Evolutionary conservation across 1,284 basidiomycete genomes (phyloP).

Genomic region (Malassezia furfur): DNA sequence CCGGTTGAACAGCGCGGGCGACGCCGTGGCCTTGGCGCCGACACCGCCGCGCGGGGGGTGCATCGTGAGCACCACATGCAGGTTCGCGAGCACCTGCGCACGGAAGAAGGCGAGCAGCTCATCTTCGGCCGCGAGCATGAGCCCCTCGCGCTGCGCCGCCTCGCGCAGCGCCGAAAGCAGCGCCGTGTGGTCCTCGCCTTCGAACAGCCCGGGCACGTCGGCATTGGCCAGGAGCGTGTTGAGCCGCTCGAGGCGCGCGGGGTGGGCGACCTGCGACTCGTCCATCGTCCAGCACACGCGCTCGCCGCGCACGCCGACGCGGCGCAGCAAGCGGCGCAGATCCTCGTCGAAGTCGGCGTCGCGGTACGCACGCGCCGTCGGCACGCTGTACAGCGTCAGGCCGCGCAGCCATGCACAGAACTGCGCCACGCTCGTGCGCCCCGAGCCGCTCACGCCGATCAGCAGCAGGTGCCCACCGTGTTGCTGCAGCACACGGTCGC

Average conservation of each 20-base stretch:
- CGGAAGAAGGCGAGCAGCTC: conserved; percentile 41
- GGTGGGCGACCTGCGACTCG: conserved; percentile 95
- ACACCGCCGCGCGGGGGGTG: conserved; percentile 93
- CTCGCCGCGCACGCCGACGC: conserved; percentile 93
- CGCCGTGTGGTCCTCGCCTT: conserved; percentile 76
- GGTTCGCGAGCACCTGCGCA: conserved; percentile 30
- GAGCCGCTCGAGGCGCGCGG: conserved; percentile 97
- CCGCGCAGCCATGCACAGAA: conserved; percentile 99
- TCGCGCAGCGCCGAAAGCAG: conserved; percentile 98
- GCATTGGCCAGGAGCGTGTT: conserved; percentile 97
- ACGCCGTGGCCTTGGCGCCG: conserved; percentile 88
- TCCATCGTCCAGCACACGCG: conserved; percentile 99
- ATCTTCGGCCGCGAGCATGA: conserved; percentile 96
- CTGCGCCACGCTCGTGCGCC: conserved; percentile 94
- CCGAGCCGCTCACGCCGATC: conserved; percentile 94
- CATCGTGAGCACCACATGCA: conserved; percentile 69
- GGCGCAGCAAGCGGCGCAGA: conserved; percentile 78
- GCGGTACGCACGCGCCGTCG: conserved; percentile 96
- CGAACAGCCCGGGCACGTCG: conserved; percentile 94
- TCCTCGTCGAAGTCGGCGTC: conserved; percentile 98
- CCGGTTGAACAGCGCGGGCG: conserved; percentile 55
- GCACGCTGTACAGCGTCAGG: conserved; percentile 95
- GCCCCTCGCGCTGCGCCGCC: conserved; percentile 88
- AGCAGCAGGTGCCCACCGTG: conserved; percentile 89
- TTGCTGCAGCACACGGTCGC: conserved; percentile 98